Conservation (phyloP, 164 flowering plant species). For the Nymphaea colorata region DNA sequence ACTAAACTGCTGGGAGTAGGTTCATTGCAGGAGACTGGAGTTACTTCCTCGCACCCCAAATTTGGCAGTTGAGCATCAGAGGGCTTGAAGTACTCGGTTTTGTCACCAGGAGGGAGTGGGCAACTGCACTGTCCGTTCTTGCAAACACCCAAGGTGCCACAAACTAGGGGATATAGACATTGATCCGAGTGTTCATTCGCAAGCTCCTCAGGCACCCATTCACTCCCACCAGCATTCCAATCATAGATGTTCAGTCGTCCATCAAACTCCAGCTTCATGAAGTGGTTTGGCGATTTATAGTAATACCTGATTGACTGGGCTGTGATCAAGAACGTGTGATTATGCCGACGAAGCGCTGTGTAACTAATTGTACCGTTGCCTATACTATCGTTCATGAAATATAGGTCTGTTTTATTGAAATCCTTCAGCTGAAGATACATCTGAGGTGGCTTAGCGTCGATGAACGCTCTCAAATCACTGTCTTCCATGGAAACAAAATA, state of each 20-base stretch:
- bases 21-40: not conserved
- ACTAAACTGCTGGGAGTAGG: not conserved
- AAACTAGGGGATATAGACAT: not conserved
- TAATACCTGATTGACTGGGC: too few species aligned
- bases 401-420: slow-evolving; percentile 3
- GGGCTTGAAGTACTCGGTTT: not conserved
- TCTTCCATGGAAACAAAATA: slow-evolving; percentile 3
- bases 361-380: slow-evolving; percentile 3
- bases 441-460: slow-evolving; percentile 2
- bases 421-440: not conserved
- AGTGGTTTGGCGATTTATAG: too few species aligned
- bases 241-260: not conserved
- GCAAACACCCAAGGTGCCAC: not conserved
- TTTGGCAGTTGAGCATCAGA: not conserved
- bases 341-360: not conserved
- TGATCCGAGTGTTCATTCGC: not conserved
- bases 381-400: slow-evolving; percentile 8
- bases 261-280: not conserved
- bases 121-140: not conserved
- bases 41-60: not conserved
- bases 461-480: not conserved
- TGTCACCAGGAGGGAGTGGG: not conserved
- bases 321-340: not conserved
- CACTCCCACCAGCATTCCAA: not conserved
- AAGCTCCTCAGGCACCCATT: not conserved